phyloP scores from a whole-genome alignment of 148 eudicot species.

The Tetragonia tetragonoides region DNA sequence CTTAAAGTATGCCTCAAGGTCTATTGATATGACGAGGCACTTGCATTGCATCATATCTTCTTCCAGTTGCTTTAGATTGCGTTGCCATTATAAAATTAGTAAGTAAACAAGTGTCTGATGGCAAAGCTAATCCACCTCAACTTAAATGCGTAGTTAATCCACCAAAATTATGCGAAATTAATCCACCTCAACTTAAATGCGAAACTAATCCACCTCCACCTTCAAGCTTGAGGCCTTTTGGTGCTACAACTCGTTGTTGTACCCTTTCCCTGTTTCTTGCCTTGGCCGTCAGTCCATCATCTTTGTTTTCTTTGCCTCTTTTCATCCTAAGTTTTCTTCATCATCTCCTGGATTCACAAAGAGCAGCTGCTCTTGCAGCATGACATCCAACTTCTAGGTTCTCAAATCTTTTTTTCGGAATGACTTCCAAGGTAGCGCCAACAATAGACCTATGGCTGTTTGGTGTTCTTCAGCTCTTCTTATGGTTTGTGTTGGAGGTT shows the following conservation, averaged over 20 bases:
- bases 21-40: too few species aligned
- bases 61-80: too few species aligned
- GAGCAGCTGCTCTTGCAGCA: conserved; percentile 45
- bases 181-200: too few species aligned
- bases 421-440: conserved; percentile 66
- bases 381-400: conserved; percentile 60
- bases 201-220: too few species aligned
- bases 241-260: conserved; percentile 37
- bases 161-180: too few species aligned
- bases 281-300: conserved; percentile 34
- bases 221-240: conserved; percentile 56
- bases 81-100: too few species aligned
- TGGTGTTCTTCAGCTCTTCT: conserved; percentile 70
- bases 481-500: conserved; percentile 6
- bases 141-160: too few species aligned
- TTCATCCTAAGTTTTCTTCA: conserved; percentile 66
- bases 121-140: conserved; percentile 16
- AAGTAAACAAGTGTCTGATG: background rate
- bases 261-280: conserved; percentile 42
- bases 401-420: conserved; percentile 56
- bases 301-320: conserved; percentile 60
- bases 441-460: conserved; percentile 73
- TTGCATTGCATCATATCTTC: too few species aligned
- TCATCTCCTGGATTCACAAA: conserved; percentile 69
- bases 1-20: too few species aligned